Evolutionary conservation across 495 filamentous ascomycete species (phyloP), one percentile per base, ranked within the genome.

Genomic region (Podospora conica): DNA sequence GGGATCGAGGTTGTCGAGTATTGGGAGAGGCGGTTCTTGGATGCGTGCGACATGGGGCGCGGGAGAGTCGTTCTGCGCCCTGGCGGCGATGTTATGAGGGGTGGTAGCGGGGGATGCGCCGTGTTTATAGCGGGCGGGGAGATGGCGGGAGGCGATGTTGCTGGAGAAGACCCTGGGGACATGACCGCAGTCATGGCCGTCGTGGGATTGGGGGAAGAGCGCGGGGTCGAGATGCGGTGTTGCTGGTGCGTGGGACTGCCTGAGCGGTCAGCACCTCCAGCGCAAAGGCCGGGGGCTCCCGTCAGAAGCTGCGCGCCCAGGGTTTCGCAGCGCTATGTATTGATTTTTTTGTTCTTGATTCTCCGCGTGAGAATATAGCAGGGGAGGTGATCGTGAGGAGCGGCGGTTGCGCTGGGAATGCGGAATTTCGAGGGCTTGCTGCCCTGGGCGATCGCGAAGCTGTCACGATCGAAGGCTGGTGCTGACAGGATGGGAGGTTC

Each of bases 1-100:
- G 82, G 79, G 84, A 92, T 76, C 81, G 87, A 75, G 81, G 88
- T 92, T 71, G 90, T 81, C 68, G 86, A 87, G 74, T 87, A 85
- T 68, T 86, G 82, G 65, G 86, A 87, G 67, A 85, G 70, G 67
- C 92, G 87, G 66, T 89, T 89, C 74, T 87, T 92, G 29, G 83
- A 84, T 65, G 87, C 87, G 77, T 86, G 85, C 61, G 90, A 89
- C 68, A 87, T 86, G 62, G 88, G 87, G 65, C 88, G 85, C 70
- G 87, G 86, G 60, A 85, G 75, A 56, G 80, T 83, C 61, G 85
- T 82, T 68, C 85, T 82, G 69, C 83, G 87, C 54, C 75, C 64
- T 23, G 86, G 82, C 48, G 80, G 76, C 59, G 83, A 81, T 25
- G 89, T 90, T 66, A 89, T 87, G 58, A 90, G 77, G 18, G 88